These are phyloP conservation scores for Bipolaris sorokiniana DNA, from an alignment of 2,329 filamentous ascomycete genomes.

Conservation along the genomic window DNA sequence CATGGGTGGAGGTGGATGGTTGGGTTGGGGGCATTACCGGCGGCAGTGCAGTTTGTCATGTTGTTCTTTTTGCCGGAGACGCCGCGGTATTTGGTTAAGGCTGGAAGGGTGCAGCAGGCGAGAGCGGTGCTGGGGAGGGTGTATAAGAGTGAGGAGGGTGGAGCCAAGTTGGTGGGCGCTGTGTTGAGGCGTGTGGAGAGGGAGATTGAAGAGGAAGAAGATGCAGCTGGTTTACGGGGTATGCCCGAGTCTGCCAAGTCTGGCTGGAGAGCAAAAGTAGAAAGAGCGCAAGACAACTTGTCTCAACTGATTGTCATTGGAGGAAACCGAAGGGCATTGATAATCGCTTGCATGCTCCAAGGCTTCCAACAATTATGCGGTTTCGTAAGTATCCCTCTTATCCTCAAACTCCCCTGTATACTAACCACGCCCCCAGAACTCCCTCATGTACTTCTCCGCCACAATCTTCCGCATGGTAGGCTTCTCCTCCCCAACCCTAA, in stretches of 20 bases:
- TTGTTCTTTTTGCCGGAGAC: constrained; percentile 83
- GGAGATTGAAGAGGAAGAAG: constrained; percentile 74
- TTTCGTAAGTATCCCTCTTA: constrained; percentile 40
- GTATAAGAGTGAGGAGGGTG: constrained; percentile 55
- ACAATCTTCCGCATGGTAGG: constrained; percentile 57
- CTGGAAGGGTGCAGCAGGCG: constrained; percentile 65
- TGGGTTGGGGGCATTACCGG: constrained; percentile 80
- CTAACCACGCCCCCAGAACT: constrained; percentile 42
- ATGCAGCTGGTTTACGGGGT: constrained; percentile 52
- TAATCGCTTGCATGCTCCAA: constrained; percentile 85
- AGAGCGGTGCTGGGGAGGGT: constrained; percentile 68
- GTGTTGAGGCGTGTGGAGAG: constrained; percentile 73
- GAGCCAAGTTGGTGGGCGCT: constrained; percentile 58
- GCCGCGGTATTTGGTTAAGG: constrained; percentile 82
- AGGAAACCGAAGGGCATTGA: constrained; percentile 74
- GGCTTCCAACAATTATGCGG: constrained; percentile 85
- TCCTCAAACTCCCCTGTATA: not conserved
- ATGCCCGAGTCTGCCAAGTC: constrained; percentile 39
- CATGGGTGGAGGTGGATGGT: constrained; percentile 90
- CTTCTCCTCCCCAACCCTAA: constrained; percentile 54
- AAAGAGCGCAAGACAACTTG: constrained; percentile 62
- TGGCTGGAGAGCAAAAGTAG: constrained; percentile 47
- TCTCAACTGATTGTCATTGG: constrained; percentile 51
- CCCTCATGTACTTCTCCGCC: constrained; percentile 57
- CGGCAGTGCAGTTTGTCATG: constrained; percentile 71